Evolutionary conservation across 352 stramenopile species (phyloP).

Genomic region (Globisporangium sylvaticum): DNA sequence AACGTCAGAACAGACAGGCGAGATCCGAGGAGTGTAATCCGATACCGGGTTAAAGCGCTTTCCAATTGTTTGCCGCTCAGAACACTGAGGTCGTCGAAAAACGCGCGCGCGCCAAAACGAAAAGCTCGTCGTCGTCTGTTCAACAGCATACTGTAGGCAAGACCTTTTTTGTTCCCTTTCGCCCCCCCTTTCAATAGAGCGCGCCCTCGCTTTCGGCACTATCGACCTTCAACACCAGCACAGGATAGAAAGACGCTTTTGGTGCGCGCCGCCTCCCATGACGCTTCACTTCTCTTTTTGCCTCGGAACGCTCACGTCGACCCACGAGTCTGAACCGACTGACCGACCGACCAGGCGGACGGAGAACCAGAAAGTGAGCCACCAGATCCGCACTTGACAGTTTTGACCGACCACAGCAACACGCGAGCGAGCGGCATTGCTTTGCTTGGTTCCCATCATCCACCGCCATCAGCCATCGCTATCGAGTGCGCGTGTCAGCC

Average conservation of each 20-base stretch:
- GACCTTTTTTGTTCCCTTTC: background rate
- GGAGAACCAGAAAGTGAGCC: background rate
- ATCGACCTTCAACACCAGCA: background rate
- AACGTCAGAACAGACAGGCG: too few relatives aligned
- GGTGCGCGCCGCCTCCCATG: constrained; percentile 5
- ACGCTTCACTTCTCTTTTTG: constrained; percentile 18
- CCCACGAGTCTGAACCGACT: background rate
- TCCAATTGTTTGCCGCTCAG: background rate
- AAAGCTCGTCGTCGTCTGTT: background rate
- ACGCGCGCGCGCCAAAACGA: constrained; percentile 7
- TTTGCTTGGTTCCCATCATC: background rate
- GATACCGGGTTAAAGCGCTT: background rate
- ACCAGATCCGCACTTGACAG: background rate
- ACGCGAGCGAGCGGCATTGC: background rate
- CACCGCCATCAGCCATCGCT: background rate
- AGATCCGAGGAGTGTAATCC: background rate
- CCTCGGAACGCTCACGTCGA: constrained; percentile 7
- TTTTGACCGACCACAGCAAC: background rate
- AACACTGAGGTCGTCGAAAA: constrained; percentile 1
- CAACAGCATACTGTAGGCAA: background rate
- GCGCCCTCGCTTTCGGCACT: constrained; percentile 8
- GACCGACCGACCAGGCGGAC: too few relatives aligned
- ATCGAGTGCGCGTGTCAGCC: background rate
- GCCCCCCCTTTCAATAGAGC: background rate
- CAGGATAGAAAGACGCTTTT: background rate